These are phyloP conservation scores for Ceratocystis cubensis DNA, from an alignment of 2,329 filamentous ascomycete genomes.

Conservation along the genomic window DNA sequence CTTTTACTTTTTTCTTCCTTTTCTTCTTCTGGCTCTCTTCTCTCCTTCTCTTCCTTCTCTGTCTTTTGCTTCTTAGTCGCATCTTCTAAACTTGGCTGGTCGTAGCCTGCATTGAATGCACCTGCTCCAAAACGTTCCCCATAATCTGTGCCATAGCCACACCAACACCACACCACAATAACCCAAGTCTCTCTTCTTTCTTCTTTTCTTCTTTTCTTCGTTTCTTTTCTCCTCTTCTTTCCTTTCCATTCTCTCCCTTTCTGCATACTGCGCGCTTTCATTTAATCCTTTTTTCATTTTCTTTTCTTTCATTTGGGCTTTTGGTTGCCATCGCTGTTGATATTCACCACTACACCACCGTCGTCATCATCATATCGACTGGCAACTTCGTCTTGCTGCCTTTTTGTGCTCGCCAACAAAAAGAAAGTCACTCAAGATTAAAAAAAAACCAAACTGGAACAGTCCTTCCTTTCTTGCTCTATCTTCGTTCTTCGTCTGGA, in stretches of 20 bases:
- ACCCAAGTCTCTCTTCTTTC: neutral
- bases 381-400: neutral
- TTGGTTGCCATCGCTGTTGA: neutral
- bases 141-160: slow-evolving; percentile 17
- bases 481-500: neutral
- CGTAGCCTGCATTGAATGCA: slow-evolving; percentile 10
- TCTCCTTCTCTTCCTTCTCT: neutral
- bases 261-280: neutral
- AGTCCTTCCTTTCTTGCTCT: slow-evolving; percentile 17
- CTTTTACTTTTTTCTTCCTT: slow-evolving; percentile 4
- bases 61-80: neutral
- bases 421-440: neutral
- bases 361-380: neutral
- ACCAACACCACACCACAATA: neutral
- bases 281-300: slow-evolving; percentile 12
- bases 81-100: slow-evolving; percentile 7
- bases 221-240: neutral
- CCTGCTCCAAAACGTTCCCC: slow-evolving; percentile 3
- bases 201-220: neutral
- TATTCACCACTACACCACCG: neutral
- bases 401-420: neutral
- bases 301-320: slow-evolving; percentile 20
- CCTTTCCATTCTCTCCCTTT: neutral
- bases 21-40: neutral
- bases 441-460: neutral